Conservation (phyloP, 2,329 filamentous ascomycete species). For the Colletotrichum lupini region DNA sequence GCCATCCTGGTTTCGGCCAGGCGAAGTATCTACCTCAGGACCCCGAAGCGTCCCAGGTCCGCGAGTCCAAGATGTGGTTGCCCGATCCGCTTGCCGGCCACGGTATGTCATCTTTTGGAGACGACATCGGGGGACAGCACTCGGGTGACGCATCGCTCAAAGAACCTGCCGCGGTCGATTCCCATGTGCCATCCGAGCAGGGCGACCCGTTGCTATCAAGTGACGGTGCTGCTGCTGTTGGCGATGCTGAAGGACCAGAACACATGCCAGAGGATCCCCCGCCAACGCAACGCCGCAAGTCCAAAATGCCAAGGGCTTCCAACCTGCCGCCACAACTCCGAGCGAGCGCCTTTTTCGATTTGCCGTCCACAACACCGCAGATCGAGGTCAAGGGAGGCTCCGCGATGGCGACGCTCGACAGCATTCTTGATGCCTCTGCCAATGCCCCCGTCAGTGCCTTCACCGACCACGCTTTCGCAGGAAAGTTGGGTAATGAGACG, state of each 20-base stretch:
- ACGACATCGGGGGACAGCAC: not conserved
- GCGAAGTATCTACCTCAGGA: slow-evolving; percentile 46
- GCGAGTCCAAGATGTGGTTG: slow-evolving; percentile 56
- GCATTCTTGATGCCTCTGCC: slow-evolving; percentile 89
- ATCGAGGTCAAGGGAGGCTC: slow-evolving; percentile 79
- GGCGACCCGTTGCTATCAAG: not conserved
- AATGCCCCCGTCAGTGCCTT: slow-evolving; percentile 91
- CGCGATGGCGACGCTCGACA: slow-evolving; percentile 88
- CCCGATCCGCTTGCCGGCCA: slow-evolving; percentile 55
- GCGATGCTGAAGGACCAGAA: not conserved
- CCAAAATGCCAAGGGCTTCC: slow-evolving; percentile 40
- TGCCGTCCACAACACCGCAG: slow-evolving; percentile 64
- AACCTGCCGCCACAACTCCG: slow-evolving; percentile 83
- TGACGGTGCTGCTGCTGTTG: not conserved
- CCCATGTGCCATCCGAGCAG: slow-evolving; percentile 3
- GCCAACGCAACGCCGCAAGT: slow-evolving; percentile 45
- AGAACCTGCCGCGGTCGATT: slow-evolving; percentile 16
- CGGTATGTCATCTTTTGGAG: slow-evolving; percentile 7
- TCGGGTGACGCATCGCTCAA: slow-evolving; percentile 14
- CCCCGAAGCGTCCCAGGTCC: slow-evolving; percentile 35
- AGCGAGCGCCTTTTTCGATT: slow-evolving; percentile 91
- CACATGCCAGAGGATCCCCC: slow-evolving; percentile 28
- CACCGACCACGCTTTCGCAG: slow-evolving; percentile 87
- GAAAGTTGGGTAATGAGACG: slow-evolving; percentile 78
- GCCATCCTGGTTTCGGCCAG: slow-evolving; percentile 32